Percentiles rank a stretch among this genome's conserved stretches.
Evolutionary conservation across 805 yeast genomes (phyloP).

Genomic region (Saccharomycopsis sp.): DNA sequence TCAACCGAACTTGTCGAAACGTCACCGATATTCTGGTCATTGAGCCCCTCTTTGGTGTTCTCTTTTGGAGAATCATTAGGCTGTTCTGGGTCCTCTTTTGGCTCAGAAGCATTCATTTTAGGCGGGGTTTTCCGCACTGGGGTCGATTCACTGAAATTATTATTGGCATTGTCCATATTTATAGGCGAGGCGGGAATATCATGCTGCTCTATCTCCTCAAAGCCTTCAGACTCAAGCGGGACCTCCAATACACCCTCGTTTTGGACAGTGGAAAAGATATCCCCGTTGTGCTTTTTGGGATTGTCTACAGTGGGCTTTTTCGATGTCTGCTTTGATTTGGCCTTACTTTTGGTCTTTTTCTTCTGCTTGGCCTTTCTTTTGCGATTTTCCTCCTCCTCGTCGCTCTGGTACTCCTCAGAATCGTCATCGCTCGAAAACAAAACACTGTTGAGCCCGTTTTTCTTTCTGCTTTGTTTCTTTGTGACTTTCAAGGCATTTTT

Average conservation of each 20-base stretch:
- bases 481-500: slow-evolving; percentile 11
- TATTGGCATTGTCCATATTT: not conserved
- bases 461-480: slow-evolving; percentile 8
- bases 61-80: not conserved
- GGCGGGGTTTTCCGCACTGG: not conserved
- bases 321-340: not conserved
- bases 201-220: not conserved
- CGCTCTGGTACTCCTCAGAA: not conserved
- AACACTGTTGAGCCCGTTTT: slow-evolving; percentile 3
- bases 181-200: slow-evolving; percentile 3
- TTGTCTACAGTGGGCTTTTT: not conserved
- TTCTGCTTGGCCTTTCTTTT: slow-evolving; percentile 2
- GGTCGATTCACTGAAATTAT: not conserved
- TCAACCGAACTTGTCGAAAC: slow-evolving; percentile 12
- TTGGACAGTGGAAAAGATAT: not conserved
- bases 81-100: not conserved
- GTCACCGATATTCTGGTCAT: too few species aligned
- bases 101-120: not conserved
- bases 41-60: not conserved
- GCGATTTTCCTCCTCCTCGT: not conserved
- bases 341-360: slow-evolving; percentile 7
- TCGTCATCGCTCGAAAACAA: slow-evolving; percentile 16
- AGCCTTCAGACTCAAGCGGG: not conserved
- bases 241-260: not conserved
- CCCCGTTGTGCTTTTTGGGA: not conserved